Conservation (phyloP, 495 filamentous ascomycete genomes). For the Elasticomyces elasticus region DNA sequence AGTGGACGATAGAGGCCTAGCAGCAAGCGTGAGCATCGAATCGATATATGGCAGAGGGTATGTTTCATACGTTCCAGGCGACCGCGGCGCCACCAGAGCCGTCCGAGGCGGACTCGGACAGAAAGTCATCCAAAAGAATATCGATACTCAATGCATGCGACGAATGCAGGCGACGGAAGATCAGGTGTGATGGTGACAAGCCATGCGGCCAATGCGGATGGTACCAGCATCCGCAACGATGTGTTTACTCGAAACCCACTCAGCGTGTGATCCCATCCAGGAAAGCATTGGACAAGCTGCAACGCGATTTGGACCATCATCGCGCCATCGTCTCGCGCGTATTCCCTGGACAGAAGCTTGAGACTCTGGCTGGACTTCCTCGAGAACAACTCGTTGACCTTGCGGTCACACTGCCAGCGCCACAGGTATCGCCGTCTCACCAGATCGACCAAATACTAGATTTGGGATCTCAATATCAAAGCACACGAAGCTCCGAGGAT, state of each 20-base stretch:
- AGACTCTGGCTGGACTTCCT: slow-evolving; percentile 36
- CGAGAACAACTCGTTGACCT: slow-evolving; percentile 45
- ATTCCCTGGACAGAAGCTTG: slow-evolving; percentile 38
- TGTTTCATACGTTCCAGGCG: slow-evolving; percentile 20
- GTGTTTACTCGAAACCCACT: slow-evolving; percentile 29
- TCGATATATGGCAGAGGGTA: neutral
- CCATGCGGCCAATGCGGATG: slow-evolving; percentile 20
- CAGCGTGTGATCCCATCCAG: slow-evolving; percentile 30
- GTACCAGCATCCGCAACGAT: slow-evolving; percentile 31
- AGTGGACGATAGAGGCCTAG: neutral
- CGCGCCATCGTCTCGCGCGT: slow-evolving; percentile 34
- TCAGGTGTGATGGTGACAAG: slow-evolving; percentile 16
- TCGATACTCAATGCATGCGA: slow-evolving; percentile 18
- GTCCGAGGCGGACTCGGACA: neutral
- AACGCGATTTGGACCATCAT: slow-evolving; percentile 24
- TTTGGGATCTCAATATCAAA: neutral
- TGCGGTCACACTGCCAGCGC: slow-evolving; percentile 22
- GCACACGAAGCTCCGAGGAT: slow-evolving; percentile 22
- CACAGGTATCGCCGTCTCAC: slow-evolving; percentile 35
- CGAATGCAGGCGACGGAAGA: slow-evolving; percentile 21
- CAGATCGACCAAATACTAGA: slow-evolving; percentile 24
- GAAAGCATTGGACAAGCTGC: slow-evolving; percentile 29
- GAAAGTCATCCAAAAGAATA: slow-evolving; percentile 4
- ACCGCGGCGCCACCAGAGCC: neutral
- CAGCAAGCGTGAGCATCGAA: neutral